Evolutionary conservation across 139 green algal species (phyloP), one percentile per base, ranked within the genome.

Genomic region (Micromonas pusilla): DNA sequence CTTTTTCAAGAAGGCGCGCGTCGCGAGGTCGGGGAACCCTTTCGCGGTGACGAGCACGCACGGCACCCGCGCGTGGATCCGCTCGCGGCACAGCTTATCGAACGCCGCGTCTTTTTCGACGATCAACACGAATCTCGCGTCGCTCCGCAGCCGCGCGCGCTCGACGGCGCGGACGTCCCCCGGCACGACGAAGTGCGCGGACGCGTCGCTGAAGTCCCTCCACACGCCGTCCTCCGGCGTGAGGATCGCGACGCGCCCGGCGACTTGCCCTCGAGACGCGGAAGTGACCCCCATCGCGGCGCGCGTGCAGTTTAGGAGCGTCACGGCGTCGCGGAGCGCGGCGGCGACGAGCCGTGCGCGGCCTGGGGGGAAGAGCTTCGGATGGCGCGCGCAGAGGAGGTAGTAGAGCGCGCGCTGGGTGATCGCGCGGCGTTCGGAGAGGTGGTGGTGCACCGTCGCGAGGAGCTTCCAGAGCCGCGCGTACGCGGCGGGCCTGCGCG

Each of bases 91-190:
- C 2, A 78, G 52, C 6, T 52, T n/a, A 20, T 78, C 16, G 53
- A 78, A 78, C 1, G 68, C 72, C 45, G 72, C 52, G 6, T 78
- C 52, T 68, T 78, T 78, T 30, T 78, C 72, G 1, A 78, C 52
- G 20, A 78, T 33, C 31, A 78, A 21, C 3, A 78, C 53, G 72
- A 39, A 78, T 1, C 2, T 25, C 19, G n/a, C 23, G 30, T 66
- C 30, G 1, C 28, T 19, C 1, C 53, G 21, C 0, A 75, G 26
- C 1, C 6, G 23, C 23, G 16, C 2, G 20, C 26, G 20, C 20
- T 60, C 68, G 3, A 75, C 30, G 20, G 31, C 36, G 6, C 23
- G 23, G 25, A 75, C 26, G 32, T 75, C 68, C 0, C 68, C 68
- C 19, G 68, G 19, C 3, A 72, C 53, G 6, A 34, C 1, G 37